Evolutionary conservation across 805 yeast species (phyloP).

Genomic region (Metschnikowia matae): DNA sequence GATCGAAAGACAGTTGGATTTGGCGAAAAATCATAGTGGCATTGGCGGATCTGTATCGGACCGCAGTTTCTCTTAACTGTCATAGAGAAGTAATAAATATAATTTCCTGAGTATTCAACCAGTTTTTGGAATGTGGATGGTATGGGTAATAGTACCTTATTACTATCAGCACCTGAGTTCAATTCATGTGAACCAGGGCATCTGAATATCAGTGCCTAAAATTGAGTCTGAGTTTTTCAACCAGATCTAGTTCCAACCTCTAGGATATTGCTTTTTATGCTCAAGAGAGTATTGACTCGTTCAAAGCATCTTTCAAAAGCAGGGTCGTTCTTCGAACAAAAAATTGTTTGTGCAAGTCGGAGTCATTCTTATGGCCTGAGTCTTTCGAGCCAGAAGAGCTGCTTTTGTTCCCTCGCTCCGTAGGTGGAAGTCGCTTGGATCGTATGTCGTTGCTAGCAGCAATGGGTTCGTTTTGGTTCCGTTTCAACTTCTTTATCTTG

Average conservation of each 20-base stretch:
- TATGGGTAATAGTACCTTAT: too few species aligned
- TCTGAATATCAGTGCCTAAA: neutral
- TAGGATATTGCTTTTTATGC: neutral
- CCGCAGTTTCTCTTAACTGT: slow-evolving; percentile 2
- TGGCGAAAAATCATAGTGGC: slow-evolving; percentile 16
- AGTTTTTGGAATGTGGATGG: neutral
- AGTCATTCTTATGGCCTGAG: slow-evolving; percentile 28
- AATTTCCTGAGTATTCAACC: neutral
- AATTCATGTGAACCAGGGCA: neutral
- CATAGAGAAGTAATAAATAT: neutral
- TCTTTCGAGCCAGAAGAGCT: slow-evolving; percentile 43
- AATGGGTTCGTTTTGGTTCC: slow-evolving; percentile 21
- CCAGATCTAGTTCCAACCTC: neutral
- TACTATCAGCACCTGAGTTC: neutral
- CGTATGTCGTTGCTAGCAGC: slow-evolving; percentile 25
- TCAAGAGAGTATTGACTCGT: slow-evolving; percentile 13
- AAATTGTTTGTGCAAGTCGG: slow-evolving; percentile 30
- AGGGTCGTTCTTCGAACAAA: slow-evolving; percentile 36
- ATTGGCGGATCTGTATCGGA: slow-evolving; percentile 5
- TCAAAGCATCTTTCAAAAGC: slow-evolving; percentile 13
- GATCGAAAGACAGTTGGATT: slow-evolving; percentile 24
- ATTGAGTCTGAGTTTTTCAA: slow-evolving; percentile 1
- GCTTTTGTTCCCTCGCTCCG: slow-evolving; percentile 26
- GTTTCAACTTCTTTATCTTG: slow-evolving; percentile 14
- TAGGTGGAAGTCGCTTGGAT: slow-evolving; percentile 30